A percentile compares a stretch with the other conserved stretches of the same genome.
Evolutionary conservation across 179 eudicot genomes (phyloP).

Genomic region (Beta macrorhiza): DNA sequence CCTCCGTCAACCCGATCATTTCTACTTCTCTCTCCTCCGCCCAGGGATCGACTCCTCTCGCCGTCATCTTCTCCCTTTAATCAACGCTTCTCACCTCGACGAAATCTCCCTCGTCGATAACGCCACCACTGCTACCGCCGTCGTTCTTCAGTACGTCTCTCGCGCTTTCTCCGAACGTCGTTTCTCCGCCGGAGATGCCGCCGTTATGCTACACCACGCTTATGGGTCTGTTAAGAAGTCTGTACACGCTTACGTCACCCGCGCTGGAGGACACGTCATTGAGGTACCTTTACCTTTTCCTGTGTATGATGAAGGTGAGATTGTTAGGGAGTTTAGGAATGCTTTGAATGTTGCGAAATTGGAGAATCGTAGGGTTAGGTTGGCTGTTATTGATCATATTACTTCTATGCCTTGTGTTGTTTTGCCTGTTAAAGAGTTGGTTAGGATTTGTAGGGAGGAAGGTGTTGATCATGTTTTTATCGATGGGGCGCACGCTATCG

Average conservation of each 20-base stretch:
- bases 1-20: slow-evolving; percentile 62
- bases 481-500: slow-evolving; percentile 73
- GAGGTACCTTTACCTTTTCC: slow-evolving; percentile 72
- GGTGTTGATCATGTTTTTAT: slow-evolving; percentile 64
- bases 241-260: slow-evolving; percentile 56
- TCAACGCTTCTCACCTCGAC: slow-evolving; percentile 58
- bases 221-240: slow-evolving; percentile 70
- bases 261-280: slow-evolving; percentile 65
- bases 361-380: slow-evolving; percentile 48
- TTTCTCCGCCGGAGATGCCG: slow-evolving; percentile 56
- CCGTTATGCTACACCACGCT: slow-evolving; percentile 59
- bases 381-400: slow-evolving; percentile 76
- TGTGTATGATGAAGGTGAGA: slow-evolving; percentile 40
- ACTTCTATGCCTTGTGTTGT: slow-evolving; percentile 75
- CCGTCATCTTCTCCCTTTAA: slow-evolving; percentile 39
- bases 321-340: slow-evolving; percentile 48
- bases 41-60: slow-evolving; percentile 53
- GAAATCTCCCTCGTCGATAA: slow-evolving; percentile 67
- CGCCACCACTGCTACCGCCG: slow-evolving; percentile 79
- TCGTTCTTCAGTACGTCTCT: slow-evolving; percentile 57
- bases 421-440: slow-evolving; percentile 60
- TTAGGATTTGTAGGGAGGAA: slow-evolving; percentile 54
- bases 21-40: slow-evolving; percentile 50
- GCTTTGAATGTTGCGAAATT: slow-evolving; percentile 46
- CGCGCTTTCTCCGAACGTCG: slow-evolving; percentile 47